phyloP scores from a whole-genome alignment of 2,329 filamentous ascomycete genomes.

The Diaporthe sp. region DNA sequence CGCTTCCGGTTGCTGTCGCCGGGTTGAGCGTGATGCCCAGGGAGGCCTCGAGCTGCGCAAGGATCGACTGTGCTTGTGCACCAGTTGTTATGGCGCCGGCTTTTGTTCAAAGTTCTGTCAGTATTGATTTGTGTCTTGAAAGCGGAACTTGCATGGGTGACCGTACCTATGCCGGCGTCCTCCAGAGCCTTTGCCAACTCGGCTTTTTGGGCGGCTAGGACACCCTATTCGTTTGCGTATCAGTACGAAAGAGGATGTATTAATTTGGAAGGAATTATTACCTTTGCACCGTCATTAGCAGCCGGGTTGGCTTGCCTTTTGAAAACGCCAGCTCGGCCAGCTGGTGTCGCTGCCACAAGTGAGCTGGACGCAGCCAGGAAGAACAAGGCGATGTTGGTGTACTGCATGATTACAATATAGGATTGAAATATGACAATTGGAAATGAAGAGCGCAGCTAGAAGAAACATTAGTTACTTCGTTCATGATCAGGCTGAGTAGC shows the following conservation, averaged over 20 bases:
- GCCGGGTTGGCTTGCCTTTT: constrained; percentile 18
- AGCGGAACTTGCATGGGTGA: too few relatives aligned
- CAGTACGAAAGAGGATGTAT: background rate
- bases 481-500: background rate
- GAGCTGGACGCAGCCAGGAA: constrained; percentile 20
- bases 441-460: constrained; percentile 5
- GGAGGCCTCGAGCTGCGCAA: constrained; percentile 12
- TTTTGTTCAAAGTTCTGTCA: background rate
- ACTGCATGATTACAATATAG: background rate
- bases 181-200: constrained; percentile 6
- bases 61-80: background rate
- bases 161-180: constrained; percentile 4
- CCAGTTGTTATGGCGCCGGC: constrained; percentile 7
- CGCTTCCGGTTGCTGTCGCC: background rate
- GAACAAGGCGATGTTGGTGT: background rate
- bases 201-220: constrained; percentile 25
- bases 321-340: background rate
- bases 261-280: background rate
- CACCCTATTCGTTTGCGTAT: background rate
- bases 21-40: constrained; percentile 18
- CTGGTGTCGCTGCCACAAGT: constrained; percentile 14
- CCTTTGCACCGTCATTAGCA: constrained; percentile 18
- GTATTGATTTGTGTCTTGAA: background rate
- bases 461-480: background rate
- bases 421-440: background rate